Evolutionary conservation across 306 rosid genomes (phyloP), one percentile per base, ranked within the genome.

Genomic region (Quercus alba): DNA sequence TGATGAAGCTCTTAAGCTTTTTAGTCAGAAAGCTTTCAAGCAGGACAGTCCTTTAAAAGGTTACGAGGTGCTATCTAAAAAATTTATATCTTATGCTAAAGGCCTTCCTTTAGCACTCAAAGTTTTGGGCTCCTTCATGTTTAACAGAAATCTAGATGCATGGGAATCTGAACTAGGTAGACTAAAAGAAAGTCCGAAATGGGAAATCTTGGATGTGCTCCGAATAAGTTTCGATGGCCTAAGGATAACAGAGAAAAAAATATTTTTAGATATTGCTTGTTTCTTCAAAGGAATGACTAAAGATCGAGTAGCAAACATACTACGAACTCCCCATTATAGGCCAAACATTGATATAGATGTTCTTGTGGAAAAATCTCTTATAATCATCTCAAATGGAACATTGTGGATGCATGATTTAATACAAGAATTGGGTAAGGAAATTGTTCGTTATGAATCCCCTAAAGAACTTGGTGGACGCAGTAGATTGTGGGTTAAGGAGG

Each of bases 371-470:
- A 51, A 25, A 12, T 23, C 44, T 52, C 46, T 72, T 26, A 52
- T 72, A 72, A 51, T 49, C 4, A 51, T 72, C 5, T 54, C 25
- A 1, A 0, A 33, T 5, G 14, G 19, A 4, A 26, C 7, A 3
- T 25, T 71, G 28, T 56, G 18, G 25, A 44, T 71, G 41, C 75
- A 49, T 46, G 75, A 71, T 68, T 51, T 81, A 17, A 0, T 81
- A 12, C 20, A 35, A 55, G 76, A 81, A 7, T 75, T 67, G 80
- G 80, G 75, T 11, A 1, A 20, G 13, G 75, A 68, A 6, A 69
- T 81, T 56, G 84, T 75, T 30, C 61, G 33, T 23, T 6, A 11
- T 4, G 70, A 80, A 54, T 79, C 82, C 1, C 19, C 7, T 13
- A 8, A 41, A 0, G 7, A 33, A 1, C 69, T 1, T 3, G 59